Evolutionary conservation across 768 basidiomycete genomes (phyloP), one percentile per base, ranked within the genome.

Genomic region (Leccinum disarticulatum): DNA sequence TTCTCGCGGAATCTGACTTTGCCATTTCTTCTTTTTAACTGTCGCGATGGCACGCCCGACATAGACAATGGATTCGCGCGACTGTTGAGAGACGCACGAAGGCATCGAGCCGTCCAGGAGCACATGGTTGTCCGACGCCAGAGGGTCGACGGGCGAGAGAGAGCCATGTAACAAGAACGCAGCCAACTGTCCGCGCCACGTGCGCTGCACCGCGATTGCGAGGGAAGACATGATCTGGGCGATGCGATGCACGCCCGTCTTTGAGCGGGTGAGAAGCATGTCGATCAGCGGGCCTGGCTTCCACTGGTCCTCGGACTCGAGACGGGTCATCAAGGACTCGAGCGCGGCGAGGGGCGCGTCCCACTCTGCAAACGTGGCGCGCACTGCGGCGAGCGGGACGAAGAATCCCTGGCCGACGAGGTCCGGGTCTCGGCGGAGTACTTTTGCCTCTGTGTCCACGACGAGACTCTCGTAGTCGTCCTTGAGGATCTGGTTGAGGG

Each of bases 11-110:
- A 93, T 81, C 65, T 91, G 87, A 63, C 82, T 86, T 67, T 88
- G 84, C 86, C 88, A 88, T 70, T 85, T 87, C 13, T 88, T 91
- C 50, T 83, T 80, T 70, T 88, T 90, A 43, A 95, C 85, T 1
- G 90, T 94, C 3, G 87, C 88, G 41, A 95, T 85, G 14, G 94
- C 93, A 22, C 92, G 84, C 0, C 94, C 94, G 49, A 95, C 83
- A 70, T 96, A 95, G 2, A 84, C 74, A 61, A 97, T 93, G 4
- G 92, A 94, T 53, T 92, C 90, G 60, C 82, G 82, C 3, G 91
- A 83, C 57, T 87, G 84, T 3, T 76, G 64, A 5, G 90, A 87
- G 38, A 95, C 79, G 64, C 91, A 91, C 1, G 85, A 83, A 2
- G 94, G 93, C 58, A 93, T 81, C 9, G 87, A 80, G 3, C 85